phyloP scores from a whole-genome alignment of 495 filamentous ascomycete species.

The Patellaria atrata region DNA sequence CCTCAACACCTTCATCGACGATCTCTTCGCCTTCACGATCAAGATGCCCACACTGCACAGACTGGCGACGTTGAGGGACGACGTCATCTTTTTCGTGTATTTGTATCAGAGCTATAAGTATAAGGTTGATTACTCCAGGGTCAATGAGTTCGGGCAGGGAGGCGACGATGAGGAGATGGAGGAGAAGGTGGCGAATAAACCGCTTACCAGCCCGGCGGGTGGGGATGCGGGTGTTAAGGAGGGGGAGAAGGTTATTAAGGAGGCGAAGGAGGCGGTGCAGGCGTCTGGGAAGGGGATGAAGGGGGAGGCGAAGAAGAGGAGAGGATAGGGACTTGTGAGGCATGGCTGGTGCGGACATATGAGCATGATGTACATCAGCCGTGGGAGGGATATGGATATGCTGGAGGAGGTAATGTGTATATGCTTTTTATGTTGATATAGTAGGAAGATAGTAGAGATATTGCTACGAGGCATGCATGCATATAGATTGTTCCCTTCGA shows the following conservation, averaged over 20 bases:
- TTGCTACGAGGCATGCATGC: too few relatives aligned
- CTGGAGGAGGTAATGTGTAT: too few relatives aligned
- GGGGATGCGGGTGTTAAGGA: slow-evolving; percentile 31
- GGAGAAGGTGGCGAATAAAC: slow-evolving; percentile 31
- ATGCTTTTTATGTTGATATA: too few relatives aligned
- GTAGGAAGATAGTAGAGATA: too few relatives aligned
- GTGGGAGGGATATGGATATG: too few relatives aligned
- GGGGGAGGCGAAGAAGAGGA: slow-evolving; percentile 25
- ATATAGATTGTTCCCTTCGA: too few relatives aligned
- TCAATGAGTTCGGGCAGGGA: slow-evolving; percentile 97
- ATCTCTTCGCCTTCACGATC: slow-evolving; percentile 94
- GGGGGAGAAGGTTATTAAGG: slow-evolving; percentile 13
- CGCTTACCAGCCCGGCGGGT: slow-evolving; percentile 18
- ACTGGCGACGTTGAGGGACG: slow-evolving; percentile 85
- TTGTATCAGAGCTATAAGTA: slow-evolving; percentile 92
- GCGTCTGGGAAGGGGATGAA: slow-evolving; percentile 23
- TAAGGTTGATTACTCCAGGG: slow-evolving; percentile 76
- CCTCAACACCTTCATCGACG: slow-evolving; percentile 70
- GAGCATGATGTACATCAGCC: too few relatives aligned
- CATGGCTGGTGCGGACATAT: too few relatives aligned
- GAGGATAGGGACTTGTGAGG: too few relatives aligned
- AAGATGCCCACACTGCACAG: slow-evolving; percentile 96
- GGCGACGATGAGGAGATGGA: slow-evolving; percentile 60
- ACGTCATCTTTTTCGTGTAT: slow-evolving; percentile 97
- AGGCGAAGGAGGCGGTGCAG: slow-evolving; percentile 20